Evolutionary conservation across 192 early-diverging fungal genomes (phyloP), one percentile per base, ranked within the genome.

Genomic region (Umbelopsis sp.): DNA sequence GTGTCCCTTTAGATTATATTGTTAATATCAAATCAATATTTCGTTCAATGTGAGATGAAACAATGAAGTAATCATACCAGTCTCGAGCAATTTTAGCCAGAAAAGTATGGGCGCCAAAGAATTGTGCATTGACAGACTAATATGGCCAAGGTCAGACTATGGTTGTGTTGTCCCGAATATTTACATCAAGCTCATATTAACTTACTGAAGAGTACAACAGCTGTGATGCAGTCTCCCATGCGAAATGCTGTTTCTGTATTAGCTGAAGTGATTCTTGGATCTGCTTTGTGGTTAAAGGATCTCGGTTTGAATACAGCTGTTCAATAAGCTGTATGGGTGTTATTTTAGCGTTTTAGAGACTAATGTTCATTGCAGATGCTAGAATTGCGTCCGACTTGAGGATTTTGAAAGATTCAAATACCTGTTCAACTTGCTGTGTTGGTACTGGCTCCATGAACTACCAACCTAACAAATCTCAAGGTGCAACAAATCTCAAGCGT

Each of bases 51-150:
- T 14, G 52, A 32, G 50, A 6, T 31, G 6, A 6, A 22, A 53
- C 41, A 20, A 44, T n/a, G 29, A n/a, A 43, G 41, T 51, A 31
- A 41, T 22, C 67, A 65, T 75, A 88, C 86, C 86, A 88, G 41
- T 88, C 86, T 65, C 86, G 74, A 38, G 83, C 65, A 3, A 88
- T 83, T 62, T 88, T 88, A 21, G 86, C 82, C 65, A 84, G 84
- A 65, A 86, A 85, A 0, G 84, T 88, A 43, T 88, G 86, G 0
- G 86, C 86, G 4, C 86, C 86, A 75, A 88, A 84, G 54, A 88
- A 88, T n/a, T 83, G 80, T 65, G 77, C 80, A 66, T 84, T 84
- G 32, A 76, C 70, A 22, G 75, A 70, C 80, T 84, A 62, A 9
- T 45, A 34, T 20, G 14, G 24, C 32, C 7, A 24, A 62, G 20